A percentile compares a stretch with the other conserved stretches of the same genome.
These are phyloP conservation scores for Fusarium sarcochroum DNA, from an alignment of 2,329 filamentous ascomycete species.

Conservation along the genomic window DNA sequence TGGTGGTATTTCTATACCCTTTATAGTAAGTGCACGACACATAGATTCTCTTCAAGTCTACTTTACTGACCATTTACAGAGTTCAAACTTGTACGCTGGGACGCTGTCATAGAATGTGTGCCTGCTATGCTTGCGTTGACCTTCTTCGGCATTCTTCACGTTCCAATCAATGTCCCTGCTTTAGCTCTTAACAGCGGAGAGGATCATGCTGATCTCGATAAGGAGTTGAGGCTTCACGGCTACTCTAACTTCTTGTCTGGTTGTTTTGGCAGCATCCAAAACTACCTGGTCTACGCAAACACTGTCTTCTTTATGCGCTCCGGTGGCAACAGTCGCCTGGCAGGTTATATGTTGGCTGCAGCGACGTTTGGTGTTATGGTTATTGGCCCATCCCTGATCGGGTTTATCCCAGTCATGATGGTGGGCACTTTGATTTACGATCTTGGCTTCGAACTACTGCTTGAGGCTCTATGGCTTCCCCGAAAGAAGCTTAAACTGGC, in stretches of 20 bases:
- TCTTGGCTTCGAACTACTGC: slow-evolving; percentile 90
- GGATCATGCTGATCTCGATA: slow-evolving; percentile 91
- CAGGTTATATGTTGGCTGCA: slow-evolving; percentile 85
- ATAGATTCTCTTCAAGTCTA: too few relatives aligned
- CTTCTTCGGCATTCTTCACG: slow-evolving; percentile 96
- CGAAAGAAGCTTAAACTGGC: slow-evolving; percentile 88
- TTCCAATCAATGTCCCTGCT: slow-evolving; percentile 97
- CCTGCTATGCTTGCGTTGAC: slow-evolving; percentile 97
- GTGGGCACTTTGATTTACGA: slow-evolving; percentile 96
- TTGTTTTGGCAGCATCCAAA: slow-evolving; percentile 88
- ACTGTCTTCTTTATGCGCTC: slow-evolving; percentile 97
- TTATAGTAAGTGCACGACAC: slow-evolving; percentile 75
- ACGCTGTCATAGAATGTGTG: slow-evolving; percentile 84
- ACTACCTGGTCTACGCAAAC: slow-evolving; percentile 98
- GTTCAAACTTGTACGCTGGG: slow-evolving; percentile 85
- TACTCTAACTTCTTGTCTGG: slow-evolving; percentile 94
- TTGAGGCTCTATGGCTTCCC: slow-evolving; percentile 90
- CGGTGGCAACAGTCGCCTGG: slow-evolving; percentile 87
- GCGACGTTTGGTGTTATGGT: slow-evolving; percentile 87
- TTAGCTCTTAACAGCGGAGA: slow-evolving; percentile 91
- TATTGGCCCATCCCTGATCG: slow-evolving; percentile 88
- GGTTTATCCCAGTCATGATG: slow-evolving; percentile 96
- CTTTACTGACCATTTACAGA: slow-evolving; percentile 64
- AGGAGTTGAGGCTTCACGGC: slow-evolving; percentile 92
- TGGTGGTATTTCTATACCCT: slow-evolving; percentile 99